Percentiles rank a stretch among this genome's conserved stretches.
Conservation (phyloP, 2,329 filamentous ascomycete species). For the Alternaria ethzedia region DNA sequence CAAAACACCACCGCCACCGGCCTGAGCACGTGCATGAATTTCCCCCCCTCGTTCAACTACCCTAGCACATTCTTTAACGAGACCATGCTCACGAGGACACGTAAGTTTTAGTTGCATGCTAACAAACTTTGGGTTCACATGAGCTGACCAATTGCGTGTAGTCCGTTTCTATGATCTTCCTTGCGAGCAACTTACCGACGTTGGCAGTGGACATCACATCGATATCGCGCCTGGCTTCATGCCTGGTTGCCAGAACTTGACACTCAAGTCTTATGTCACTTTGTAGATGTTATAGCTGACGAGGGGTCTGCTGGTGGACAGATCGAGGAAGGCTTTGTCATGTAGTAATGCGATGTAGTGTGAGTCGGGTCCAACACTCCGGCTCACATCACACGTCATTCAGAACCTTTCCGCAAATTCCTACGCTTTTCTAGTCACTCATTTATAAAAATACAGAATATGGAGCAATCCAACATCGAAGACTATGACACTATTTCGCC, state of each 20-base stretch:
- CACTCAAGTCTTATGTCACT: conserved; percentile 12
- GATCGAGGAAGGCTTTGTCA: neutral
- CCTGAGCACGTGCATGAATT: conserved; percentile 8
- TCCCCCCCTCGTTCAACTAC: conserved; percentile 5
- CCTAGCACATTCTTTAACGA: conserved; percentile 6
- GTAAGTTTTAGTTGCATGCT: neutral
- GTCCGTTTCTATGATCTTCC: conserved; percentile 12
- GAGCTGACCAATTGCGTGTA: neutral
- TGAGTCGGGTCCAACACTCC: conserved; percentile 8
- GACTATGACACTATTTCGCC: no score
- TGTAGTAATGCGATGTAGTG: neutral
- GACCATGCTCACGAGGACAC: neutral
- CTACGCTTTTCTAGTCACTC: neutral
- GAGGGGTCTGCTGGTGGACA: neutral
- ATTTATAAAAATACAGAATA: neutral
- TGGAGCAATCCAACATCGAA: neutral
- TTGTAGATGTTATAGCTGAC: neutral
- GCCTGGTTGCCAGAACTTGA: conserved; percentile 6
- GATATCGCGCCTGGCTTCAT: conserved; percentile 6
- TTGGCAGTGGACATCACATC: neutral
- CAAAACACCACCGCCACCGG: neutral
- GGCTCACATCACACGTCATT: neutral
- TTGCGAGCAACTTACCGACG: conserved; percentile 1
- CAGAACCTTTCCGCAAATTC: neutral
- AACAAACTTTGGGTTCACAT: neutral